These are phyloP conservation scores for Macrolepiota dolichaula DNA, from an alignment of 768 basidiomycete genomes.

Conservation along the genomic window DNA sequence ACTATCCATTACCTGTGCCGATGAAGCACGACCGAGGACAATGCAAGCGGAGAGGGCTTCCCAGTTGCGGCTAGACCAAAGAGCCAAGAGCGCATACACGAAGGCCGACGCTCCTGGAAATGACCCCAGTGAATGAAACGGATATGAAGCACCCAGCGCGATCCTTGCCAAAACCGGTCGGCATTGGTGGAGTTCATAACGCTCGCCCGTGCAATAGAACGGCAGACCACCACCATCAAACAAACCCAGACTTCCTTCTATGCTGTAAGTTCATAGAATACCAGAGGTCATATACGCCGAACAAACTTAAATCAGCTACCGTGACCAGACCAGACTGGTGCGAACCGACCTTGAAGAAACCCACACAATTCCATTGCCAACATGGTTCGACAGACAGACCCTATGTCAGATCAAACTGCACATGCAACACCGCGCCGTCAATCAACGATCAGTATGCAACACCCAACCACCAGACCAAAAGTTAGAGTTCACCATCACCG, in stretches of 20 bases:
- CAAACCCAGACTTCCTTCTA: too few species aligned
- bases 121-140: background rate
- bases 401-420: background rate
- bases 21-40: background rate
- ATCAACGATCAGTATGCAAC: background rate
- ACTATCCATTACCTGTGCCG: background rate
- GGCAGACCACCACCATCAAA: too few species aligned
- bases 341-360: background rate
- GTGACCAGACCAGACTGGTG: background rate
- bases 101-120: background rate
- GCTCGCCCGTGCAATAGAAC: background rate
- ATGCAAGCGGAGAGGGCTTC: background rate
- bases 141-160: background rate
- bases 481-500: background rate
- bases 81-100: background rate
- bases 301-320: background rate
- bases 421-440: background rate
- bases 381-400: background rate
- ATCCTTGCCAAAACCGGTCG: background rate
- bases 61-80: background rate
- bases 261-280: background rate
- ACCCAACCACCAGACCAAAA: background rate
- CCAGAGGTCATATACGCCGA: background rate
- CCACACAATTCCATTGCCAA: background rate
- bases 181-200: background rate